Base-by-base conservation (phyloP, 257 asterid genomes). In the Agastache rugosa region DNA sequence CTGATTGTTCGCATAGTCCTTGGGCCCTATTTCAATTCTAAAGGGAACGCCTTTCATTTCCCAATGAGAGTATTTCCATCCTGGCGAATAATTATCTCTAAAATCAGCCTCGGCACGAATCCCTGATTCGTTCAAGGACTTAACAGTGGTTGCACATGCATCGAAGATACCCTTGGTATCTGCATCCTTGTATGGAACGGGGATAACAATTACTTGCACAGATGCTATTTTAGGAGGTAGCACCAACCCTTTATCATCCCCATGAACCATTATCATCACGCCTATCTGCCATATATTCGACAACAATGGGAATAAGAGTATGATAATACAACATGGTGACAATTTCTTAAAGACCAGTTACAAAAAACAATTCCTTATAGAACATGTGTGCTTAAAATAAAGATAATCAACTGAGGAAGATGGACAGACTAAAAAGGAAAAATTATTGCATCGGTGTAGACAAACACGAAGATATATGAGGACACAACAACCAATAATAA, bases 1-100 rank as follows among this genome's bases (percentile, higher is more conserved):
- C 97, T 91, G 98, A 54, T 86, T 89, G 59, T 91, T 91, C 1
- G 88, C 92, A 42, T 89, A 85, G 80, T 93, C 98, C 76, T 86
- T 91, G 77, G 98, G 98, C 16, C 98, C 98, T 70, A 93, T 93
- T 83, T 93, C 98, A 78, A 93, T 89, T 82, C 98, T 83, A 50
- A 93, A 90, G 81, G 98, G 98, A 64, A 91, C 96, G 34, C 97
- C 98, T 83, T 93, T 91, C 97, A 93, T 81, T 88, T 93, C 98
- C 98, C 98, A 93, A 50, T 93, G 85, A 56, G 97, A 93, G 75
- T 93, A 91, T 82, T 93, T 93, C 98, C 98, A 93, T 58, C 98
- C 96, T 60, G 98, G 98, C 0, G 97, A 93, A 79, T 93, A 91
- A 71, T 93, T 91, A 54, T 93, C 98, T 78, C 98, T 88, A 61